Conservation (phyloP, 1,139 yeast genomes). For the Pichia sp. region DNA sequence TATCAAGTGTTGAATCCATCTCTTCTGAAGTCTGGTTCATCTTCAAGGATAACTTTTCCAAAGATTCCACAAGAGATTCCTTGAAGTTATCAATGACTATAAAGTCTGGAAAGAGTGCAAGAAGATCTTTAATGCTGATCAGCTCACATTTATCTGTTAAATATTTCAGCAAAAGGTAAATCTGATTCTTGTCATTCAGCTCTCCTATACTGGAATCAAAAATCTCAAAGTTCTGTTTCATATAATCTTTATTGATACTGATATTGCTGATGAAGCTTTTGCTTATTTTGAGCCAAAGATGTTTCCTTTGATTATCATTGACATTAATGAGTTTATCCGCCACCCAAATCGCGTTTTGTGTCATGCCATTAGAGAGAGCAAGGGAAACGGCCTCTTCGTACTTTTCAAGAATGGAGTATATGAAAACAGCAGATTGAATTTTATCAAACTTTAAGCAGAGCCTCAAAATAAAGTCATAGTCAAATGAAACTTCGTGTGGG, state of each 20-base stretch:
- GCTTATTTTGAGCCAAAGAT: slow-evolving; percentile 69
- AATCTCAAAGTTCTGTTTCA: slow-evolving; percentile 18
- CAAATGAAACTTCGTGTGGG: slow-evolving; percentile 33
- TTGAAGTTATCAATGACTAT: slow-evolving; percentile 77
- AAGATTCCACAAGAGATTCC: slow-evolving; percentile 70
- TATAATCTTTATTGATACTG: slow-evolving; percentile 20
- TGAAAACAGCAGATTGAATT: slow-evolving; percentile 59
- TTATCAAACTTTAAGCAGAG: slow-evolving; percentile 57
- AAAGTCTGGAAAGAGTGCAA: slow-evolving; percentile 81
- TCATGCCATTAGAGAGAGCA: slow-evolving; percentile 57
- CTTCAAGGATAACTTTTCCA: slow-evolving; percentile 63
- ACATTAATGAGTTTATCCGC: slow-evolving; percentile 43
- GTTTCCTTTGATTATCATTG: slow-evolving; percentile 43
- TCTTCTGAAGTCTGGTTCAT: slow-evolving; percentile 62
- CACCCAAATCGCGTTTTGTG: slow-evolving; percentile 52
- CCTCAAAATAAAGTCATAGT: slow-evolving; percentile 68
- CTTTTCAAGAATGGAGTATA: slow-evolving; percentile 59
- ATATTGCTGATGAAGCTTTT: slow-evolving; percentile 43
- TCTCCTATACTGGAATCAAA: slow-evolving; percentile 7
- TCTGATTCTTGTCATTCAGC: slow-evolving; percentile 11
- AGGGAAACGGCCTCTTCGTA: slow-evolving; percentile 77
- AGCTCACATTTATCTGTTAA: slow-evolving; percentile 45
- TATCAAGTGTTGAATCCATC: slow-evolving; percentile 65
- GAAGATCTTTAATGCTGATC: slow-evolving; percentile 71
- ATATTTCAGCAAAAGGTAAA: slow-evolving; percentile 29